These are phyloP conservation scores for Xylaria cubensis DNA, from an alignment of 495 filamentous ascomycete species.

Conservation along the genomic window DNA sequence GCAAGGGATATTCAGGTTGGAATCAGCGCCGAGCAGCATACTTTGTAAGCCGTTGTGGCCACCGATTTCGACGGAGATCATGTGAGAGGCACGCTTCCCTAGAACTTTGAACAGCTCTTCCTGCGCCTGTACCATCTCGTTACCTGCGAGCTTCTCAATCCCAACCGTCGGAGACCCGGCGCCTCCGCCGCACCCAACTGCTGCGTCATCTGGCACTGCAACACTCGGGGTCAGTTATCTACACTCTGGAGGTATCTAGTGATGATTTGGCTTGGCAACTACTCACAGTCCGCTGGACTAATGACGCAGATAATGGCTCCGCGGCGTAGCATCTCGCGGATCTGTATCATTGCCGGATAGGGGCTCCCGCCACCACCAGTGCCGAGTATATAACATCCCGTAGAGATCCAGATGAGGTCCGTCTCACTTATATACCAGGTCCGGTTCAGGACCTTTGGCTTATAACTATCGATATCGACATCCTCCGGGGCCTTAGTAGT, in stretches of 20 bases:
- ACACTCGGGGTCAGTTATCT: neutral
- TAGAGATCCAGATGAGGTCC: conserved; percentile 63
- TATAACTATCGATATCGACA: conserved; percentile 56
- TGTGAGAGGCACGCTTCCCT: conserved; percentile 41
- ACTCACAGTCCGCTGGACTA: conserved; percentile 43
- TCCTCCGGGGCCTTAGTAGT: conserved; percentile 28
- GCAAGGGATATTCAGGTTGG: conserved; percentile 56
- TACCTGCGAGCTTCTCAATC: conserved; percentile 59
- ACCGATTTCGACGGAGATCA: conserved; percentile 61
- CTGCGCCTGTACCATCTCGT: conserved; percentile 58
- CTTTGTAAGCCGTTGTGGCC: conserved; percentile 62
- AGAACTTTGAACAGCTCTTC: conserved; percentile 52
- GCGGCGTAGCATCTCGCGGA: conserved; percentile 53
- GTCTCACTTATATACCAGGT: conserved; percentile 62
- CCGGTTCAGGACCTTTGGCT: conserved; percentile 55
- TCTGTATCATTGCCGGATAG: conserved; percentile 51
- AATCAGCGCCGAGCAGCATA: conserved; percentile 56
- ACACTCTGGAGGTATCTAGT: neutral
- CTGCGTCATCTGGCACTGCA: conserved; percentile 48
- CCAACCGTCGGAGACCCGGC: conserved; percentile 58
- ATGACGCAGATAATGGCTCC: conserved; percentile 57
- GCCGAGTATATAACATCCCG: conserved; percentile 67
- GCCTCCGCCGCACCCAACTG: conserved; percentile 54
- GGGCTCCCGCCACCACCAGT: conserved; percentile 65
- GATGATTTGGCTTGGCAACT: neutral